Evolutionary conservation across 495 filamentous ascomycete species (phyloP).

Genomic region (Xylaria telfairii): DNA sequence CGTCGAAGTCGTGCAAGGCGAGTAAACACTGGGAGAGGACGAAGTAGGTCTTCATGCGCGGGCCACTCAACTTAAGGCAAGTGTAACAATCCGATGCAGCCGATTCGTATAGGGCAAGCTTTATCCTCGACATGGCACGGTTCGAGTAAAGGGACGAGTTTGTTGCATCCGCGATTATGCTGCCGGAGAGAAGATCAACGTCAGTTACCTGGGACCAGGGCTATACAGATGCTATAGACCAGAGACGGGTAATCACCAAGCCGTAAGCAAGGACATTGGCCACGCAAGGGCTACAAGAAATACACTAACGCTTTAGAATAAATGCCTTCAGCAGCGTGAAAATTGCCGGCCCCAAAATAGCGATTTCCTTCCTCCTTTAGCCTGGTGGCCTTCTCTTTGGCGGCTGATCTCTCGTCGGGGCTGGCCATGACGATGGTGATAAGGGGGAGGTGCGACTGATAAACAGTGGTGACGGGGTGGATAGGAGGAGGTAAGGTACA

Average conservation of each 20-base stretch:
- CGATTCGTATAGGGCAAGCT: constrained; percentile 71
- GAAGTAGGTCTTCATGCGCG: constrained; percentile 81
- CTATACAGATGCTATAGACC: neutral
- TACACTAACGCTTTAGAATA: constrained; percentile 83
- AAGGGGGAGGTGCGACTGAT: neutral
- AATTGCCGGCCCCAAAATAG: constrained; percentile 74
- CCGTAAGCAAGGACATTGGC: neutral
- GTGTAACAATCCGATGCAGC: constrained; percentile 79
- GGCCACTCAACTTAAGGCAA: constrained; percentile 69
- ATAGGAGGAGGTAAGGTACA: neutral
- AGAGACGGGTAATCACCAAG: neutral
- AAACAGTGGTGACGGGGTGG: neutral
- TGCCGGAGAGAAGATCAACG: constrained; percentile 29
- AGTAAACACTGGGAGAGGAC: constrained; percentile 86
- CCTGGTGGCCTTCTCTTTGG: constrained; percentile 16
- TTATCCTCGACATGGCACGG: constrained; percentile 82
- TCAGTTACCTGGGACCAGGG: neutral
- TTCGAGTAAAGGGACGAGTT: constrained; percentile 81
- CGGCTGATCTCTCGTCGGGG: constrained; percentile 34
- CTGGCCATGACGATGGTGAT: constrained; percentile 23
- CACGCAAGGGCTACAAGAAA: neutral
- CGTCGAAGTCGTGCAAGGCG: constrained; percentile 72
- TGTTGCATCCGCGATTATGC: constrained; percentile 63
- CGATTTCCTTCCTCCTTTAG: constrained; percentile 68
- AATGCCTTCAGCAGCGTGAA: constrained; percentile 70